Base-by-base conservation (phyloP, 306 rosid genomes). In the Gleditsia sinensis region DNA sequence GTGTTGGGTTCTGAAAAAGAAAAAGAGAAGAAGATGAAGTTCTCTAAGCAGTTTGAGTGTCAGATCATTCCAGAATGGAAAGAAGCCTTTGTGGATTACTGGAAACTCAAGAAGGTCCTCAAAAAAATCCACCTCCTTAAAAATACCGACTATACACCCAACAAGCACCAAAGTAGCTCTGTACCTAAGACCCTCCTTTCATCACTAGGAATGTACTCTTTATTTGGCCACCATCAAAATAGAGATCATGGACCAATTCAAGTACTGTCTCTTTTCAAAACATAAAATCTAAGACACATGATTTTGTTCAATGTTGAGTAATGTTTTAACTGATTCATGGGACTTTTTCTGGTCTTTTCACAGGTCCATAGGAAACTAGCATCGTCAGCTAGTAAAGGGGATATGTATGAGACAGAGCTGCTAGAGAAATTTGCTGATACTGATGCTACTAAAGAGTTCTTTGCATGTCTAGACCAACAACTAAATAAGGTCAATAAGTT, bases 51-150 rank as follows among this genome's bases (percentile, higher is more conserved):
- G 42, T 95, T 95, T 77, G 98, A 95, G 34, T 93, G 86, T 32
- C 99, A 95, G 71, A 82, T 92, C 56, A 86, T 95, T 60, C 99
- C 99, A 24, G 99, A 95, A 88, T 95, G 99, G 99, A 95, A 92
- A 82, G 96, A 95, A 16, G 98, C 97, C 60, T 95, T 87, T 80
- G 98, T 95, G 13, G 98, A 95, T 85, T 95, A 95, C 61, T 77
- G 93, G 86, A 78, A 84, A 86, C 97, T 95, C 50, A 92, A 95
- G 80, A 95, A 88, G 63, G 92, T 85, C 75, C 83, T 95, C 81
- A 88, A 92, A 74, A 90, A 80, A 83, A 74, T 94, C 72, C 88
- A 87, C 23, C 76, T 79, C 32, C 89, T 77, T 72, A 77, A 84
- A 3, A 72, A 25, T 54, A 75, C 71, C 71, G 67, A 23, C 61